Conservation (phyloP, 495 filamentous ascomycete species). For the Talaromyces trachyspermus region DNA sequence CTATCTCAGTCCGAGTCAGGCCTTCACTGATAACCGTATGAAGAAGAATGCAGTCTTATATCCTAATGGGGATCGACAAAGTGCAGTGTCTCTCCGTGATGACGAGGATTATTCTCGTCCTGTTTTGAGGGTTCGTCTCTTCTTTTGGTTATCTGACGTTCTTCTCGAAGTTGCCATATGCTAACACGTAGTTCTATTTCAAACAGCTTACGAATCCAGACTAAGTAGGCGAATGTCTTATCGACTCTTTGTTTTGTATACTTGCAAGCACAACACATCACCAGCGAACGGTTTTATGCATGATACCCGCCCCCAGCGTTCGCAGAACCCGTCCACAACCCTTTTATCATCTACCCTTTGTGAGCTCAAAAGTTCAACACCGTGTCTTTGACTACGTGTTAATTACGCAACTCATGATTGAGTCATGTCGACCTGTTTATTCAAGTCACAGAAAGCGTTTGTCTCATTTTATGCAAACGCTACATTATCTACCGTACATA, state of each 20-base stretch:
- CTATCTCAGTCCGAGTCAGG: slow-evolving; percentile 20
- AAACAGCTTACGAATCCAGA: slow-evolving; percentile 49
- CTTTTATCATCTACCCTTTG: too few relatives aligned
- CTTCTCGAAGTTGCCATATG: slow-evolving; percentile 5
- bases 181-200: slow-evolving; percentile 15
- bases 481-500: too few relatives aligned
- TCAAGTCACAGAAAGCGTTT: too few relatives aligned
- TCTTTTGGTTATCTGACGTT: background rate
- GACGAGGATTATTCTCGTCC: slow-evolving; percentile 52
- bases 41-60: slow-evolving; percentile 36
- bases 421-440: too few relatives aligned
- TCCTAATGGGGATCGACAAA: slow-evolving; percentile 41
- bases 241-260: slow-evolving; percentile 1
- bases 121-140: slow-evolving; percentile 43
- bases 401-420: too few relatives aligned
- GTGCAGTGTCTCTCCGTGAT: slow-evolving; percentile 45
- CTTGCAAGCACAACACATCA: slow-evolving; percentile 14
- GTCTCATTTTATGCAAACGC: too few relatives aligned
- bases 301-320: slow-evolving; percentile 9
- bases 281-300: slow-evolving; percentile 2
- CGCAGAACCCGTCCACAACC: too few relatives aligned
- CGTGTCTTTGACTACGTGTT: too few relatives aligned
- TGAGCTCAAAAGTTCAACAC: too few relatives aligned
- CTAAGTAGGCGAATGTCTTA: slow-evolving; percentile 15
- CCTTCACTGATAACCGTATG: slow-evolving; percentile 40